These are phyloP conservation scores for Pezicula radicicola DNA, from an alignment of 2,329 filamentous ascomycete genomes.

Conservation along the genomic window DNA sequence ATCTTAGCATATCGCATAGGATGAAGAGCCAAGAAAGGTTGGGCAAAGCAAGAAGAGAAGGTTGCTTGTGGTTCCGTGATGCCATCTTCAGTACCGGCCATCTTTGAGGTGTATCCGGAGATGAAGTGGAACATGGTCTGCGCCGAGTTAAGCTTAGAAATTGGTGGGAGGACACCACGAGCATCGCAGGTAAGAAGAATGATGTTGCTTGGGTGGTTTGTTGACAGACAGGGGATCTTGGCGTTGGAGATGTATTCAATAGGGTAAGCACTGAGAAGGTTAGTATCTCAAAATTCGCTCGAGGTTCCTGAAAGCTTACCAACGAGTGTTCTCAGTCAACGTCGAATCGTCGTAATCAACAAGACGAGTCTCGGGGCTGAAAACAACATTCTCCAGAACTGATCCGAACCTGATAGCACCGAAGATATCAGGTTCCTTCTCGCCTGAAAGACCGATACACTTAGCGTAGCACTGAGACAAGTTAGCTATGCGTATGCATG, in stretches of 20 bases:
- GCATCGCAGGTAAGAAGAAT: slow-evolving; percentile 97
- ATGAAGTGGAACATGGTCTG: slow-evolving; percentile 99
- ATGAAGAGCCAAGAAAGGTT: slow-evolving; percentile 97
- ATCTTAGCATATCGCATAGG: slow-evolving; percentile 99
- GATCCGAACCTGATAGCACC: slow-evolving; percentile 95
- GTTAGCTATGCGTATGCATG: slow-evolving; percentile 8
- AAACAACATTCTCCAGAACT: slow-evolving; percentile 97
- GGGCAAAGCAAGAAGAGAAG: slow-evolving; percentile 98
- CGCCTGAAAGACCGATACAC: slow-evolving; percentile 92
- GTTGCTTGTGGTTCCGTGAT: slow-evolving; percentile 96
- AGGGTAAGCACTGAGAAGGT: slow-evolving; percentile 69
- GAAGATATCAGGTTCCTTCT: slow-evolving; percentile 99
- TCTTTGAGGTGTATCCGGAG: slow-evolving; percentile 99
- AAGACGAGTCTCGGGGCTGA: slow-evolving; percentile 81
- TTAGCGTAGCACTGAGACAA: slow-evolving; percentile 80
- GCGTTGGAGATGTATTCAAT: slow-evolving; percentile 99
- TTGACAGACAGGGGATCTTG: slow-evolving; percentile 92
- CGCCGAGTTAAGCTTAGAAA: slow-evolving; percentile 90
- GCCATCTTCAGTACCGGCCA: slow-evolving; percentile 97
- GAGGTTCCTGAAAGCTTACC: slow-evolving; percentile 33
- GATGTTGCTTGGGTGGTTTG: slow-evolving; percentile 92
- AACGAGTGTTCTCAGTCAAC: slow-evolving; percentile 96
- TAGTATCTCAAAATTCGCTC: slow-evolving; percentile 3
- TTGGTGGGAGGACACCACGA: slow-evolving; percentile 92
- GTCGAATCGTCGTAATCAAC: slow-evolving; percentile 96